Percentiles rank a stretch among this genome's conserved stretches.
Conservation (phyloP, 2,329 filamentous ascomycete species). For the Daldinia sp. region DNA sequence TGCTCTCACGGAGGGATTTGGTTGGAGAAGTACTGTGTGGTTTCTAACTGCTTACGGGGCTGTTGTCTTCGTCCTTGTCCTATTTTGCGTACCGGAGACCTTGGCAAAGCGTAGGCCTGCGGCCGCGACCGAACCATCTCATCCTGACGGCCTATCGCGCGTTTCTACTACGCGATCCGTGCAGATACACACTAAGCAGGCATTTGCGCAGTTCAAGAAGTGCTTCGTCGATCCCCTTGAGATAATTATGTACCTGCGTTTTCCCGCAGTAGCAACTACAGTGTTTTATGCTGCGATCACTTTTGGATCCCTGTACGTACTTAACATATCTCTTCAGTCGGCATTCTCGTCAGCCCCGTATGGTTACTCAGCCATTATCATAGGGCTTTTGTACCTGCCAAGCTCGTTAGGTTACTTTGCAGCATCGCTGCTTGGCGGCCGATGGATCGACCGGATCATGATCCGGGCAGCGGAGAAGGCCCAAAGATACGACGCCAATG, state of each 20-base stretch:
- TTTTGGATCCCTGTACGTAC: constrained; percentile 79
- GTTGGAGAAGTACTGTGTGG: constrained; percentile 84
- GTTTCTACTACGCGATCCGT: constrained; percentile 73
- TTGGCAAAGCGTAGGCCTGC: constrained; percentile 54
- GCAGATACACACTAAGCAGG: constrained; percentile 66
- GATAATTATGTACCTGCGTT: constrained; percentile 78
- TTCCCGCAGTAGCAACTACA: constrained; percentile 78
- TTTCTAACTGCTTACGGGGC: constrained; percentile 79
- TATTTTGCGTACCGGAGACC: constrained; percentile 75
- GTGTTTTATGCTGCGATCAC: constrained; percentile 81
- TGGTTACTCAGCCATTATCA: constrained; percentile 73
- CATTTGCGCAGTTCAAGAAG: constrained; percentile 66
- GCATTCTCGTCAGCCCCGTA: constrained; percentile 77
- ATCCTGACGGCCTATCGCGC: constrained; percentile 55
- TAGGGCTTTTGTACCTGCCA: constrained; percentile 84
- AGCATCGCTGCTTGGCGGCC: constrained; percentile 76
- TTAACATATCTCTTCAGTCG: constrained; percentile 81
- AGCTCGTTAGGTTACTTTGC: constrained; percentile 78
- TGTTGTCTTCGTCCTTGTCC: constrained; percentile 65
- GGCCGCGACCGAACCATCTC: constrained; percentile 16
- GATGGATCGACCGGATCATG: constrained; percentile 87
- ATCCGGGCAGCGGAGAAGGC: constrained; percentile 77
- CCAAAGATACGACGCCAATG: constrained; percentile 74
- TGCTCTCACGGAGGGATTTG: constrained; percentile 73
- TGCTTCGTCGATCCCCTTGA: constrained; percentile 78